phyloP scores from a whole-genome alignment of 768 basidiomycete genomes.

The Austroboletus eburneus region DNA sequence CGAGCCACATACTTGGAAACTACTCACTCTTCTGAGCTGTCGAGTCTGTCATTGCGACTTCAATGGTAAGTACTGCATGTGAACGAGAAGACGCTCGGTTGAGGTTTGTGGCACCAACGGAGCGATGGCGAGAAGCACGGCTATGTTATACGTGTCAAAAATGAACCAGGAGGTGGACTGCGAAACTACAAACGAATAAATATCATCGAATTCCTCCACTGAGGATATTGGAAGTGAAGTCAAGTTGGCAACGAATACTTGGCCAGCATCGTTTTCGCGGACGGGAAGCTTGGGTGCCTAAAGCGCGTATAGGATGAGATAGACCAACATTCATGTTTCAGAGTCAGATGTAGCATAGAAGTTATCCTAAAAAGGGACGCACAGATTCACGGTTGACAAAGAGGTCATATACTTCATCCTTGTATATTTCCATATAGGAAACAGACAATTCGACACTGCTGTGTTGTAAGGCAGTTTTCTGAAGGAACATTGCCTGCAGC shows the following conservation, averaged over 20 bases:
- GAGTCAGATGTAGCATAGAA: not conserved
- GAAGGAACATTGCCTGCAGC: constrained; percentile 55
- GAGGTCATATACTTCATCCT: constrained; percentile 87
- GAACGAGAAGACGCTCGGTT: constrained; percentile 85
- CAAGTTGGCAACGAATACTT: constrained; percentile 55
- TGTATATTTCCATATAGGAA: constrained; percentile 89
- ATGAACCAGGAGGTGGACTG: not conserved
- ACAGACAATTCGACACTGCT: constrained; percentile 48
- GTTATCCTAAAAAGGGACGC: constrained; percentile 20
- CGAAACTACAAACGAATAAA: constrained; percentile 41
- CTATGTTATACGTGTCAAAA: constrained; percentile 32
- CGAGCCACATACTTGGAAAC: not conserved
- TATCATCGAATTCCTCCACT: constrained; percentile 42
- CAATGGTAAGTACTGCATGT: constrained; percentile 80
- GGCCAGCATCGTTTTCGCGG: constrained; percentile 47
- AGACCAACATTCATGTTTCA: not conserved
- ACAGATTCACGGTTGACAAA: constrained; percentile 69
- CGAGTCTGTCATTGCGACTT: constrained; percentile 56
- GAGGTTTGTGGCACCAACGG: constrained; percentile 80
- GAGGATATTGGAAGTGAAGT: constrained; percentile 36
- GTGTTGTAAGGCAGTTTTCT: constrained; percentile 36
- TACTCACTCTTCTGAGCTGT: constrained; percentile 49
- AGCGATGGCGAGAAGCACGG: constrained; percentile 70
- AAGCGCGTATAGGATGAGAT: not conserved
- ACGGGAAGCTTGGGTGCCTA: constrained; percentile 54